Conservation (phyloP, 2,329 filamentous ascomycete genomes). For the Colletotrichum lini region DNA sequence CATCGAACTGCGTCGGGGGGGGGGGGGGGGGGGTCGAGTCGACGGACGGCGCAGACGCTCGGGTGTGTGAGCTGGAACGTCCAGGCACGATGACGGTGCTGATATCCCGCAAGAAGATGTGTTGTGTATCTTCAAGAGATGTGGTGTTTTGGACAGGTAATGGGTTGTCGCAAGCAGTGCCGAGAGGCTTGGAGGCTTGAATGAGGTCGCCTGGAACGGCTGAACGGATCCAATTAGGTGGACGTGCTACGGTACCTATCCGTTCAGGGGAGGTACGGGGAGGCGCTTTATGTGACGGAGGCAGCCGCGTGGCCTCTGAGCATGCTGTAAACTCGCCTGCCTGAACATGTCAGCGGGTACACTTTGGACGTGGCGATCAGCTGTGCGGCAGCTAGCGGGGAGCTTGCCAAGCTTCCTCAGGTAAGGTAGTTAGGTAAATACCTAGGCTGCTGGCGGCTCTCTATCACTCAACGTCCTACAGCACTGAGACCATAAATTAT, state of each 20-base stretch:
- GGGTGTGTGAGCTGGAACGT: constrained; percentile 2
- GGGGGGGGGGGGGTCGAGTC: constrained; percentile 5
- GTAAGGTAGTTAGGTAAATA: neutral
- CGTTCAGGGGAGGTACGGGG: constrained; percentile 17
- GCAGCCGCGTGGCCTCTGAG: constrained; percentile 40
- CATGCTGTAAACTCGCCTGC: constrained; percentile 24
- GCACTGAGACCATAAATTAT: neutral
- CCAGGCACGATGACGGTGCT: constrained; percentile 11
- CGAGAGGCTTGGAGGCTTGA: constrained; percentile 16
- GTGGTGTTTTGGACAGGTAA: constrained; percentile 33
- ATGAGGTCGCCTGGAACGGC: constrained; percentile 23
- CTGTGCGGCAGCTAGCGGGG: constrained; percentile 4
- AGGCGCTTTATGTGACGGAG: constrained; percentile 33
- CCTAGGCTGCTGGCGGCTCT: neutral
- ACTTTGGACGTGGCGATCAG: neutral
- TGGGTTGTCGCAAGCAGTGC: constrained; percentile 31
- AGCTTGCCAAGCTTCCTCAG: neutral
- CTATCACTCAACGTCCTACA: neutral
- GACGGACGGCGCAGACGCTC: constrained; percentile 11
- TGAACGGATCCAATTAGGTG: constrained; percentile 30
- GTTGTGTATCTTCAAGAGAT: constrained; percentile 4
- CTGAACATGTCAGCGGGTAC: neutral
- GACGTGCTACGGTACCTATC: constrained; percentile 2
- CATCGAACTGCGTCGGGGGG: constrained; percentile 36
- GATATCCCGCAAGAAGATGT: neutral